Conservation (phyloP, 2,329 filamentous ascomycete genomes). For the Aspergillus japonicus region DNA sequence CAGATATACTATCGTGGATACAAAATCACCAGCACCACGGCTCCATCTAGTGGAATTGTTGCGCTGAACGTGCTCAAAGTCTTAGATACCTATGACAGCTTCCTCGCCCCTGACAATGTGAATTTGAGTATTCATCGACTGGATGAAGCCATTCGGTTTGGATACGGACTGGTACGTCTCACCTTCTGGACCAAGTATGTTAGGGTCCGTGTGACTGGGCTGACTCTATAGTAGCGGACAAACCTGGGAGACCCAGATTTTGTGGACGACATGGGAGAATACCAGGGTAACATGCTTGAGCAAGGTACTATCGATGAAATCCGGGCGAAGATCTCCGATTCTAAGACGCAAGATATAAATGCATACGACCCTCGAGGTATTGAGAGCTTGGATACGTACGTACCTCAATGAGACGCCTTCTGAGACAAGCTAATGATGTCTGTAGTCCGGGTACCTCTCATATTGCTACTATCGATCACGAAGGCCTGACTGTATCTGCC, state of each 20-base stretch:
- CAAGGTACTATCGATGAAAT: conserved; percentile 59
- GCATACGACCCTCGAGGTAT: conserved; percentile 70
- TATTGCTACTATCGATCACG: conserved; percentile 63
- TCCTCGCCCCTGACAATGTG: conserved; percentile 56
- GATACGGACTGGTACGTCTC: conserved; percentile 61
- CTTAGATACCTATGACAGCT: conserved; percentile 70
- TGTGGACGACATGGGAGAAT: conserved; percentile 60
- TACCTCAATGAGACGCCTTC: background rate
- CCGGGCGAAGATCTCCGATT: conserved; percentile 68
- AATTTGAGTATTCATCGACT: conserved; percentile 78
- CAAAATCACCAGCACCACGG: conserved; percentile 63
- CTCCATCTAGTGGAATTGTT: conserved; percentile 77
- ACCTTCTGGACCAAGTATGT: background rate
- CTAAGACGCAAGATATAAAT: conserved; percentile 66
- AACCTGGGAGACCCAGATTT: conserved; percentile 80
- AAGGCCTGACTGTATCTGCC: conserved; percentile 73
- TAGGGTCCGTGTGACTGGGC: background rate
- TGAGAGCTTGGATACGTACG: conserved; percentile 62
- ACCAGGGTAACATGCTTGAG: conserved; percentile 68
- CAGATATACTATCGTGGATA: conserved; percentile 68
- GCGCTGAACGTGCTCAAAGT: conserved; percentile 76
- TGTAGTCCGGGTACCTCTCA: conserved; percentile 53
- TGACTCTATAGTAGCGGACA: conserved; percentile 53
- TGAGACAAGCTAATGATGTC: background rate
- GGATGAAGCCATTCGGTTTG: conserved; percentile 86